phyloP scores from a whole-genome alignment of 2,329 filamentous ascomycete species.

The Colletotrichum destructivum region DNA sequence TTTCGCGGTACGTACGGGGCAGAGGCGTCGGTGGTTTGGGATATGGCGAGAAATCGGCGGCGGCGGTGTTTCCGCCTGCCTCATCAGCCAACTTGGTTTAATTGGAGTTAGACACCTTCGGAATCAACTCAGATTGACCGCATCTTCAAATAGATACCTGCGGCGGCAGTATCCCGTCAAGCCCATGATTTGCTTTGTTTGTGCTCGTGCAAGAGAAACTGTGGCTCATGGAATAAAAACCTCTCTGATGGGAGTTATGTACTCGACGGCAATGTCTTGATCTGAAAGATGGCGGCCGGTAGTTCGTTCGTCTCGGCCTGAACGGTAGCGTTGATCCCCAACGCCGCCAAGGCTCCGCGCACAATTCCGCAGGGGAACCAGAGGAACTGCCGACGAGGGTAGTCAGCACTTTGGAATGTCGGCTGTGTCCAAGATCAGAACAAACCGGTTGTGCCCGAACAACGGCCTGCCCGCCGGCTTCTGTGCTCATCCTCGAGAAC shows the following conservation, averaged over 20 bases:
- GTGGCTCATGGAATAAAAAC: background rate
- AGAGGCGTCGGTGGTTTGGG: conserved; percentile 29
- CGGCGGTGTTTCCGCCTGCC: conserved; percentile 12
- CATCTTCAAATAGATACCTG: background rate
- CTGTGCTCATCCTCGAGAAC: conserved; percentile 89
- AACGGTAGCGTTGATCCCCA: conserved; percentile 92
- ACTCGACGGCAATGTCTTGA: conserved; percentile 84
- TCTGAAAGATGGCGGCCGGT: conserved; percentile 93
- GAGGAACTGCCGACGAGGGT: conserved; percentile 74
- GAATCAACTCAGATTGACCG: conserved; percentile 24
- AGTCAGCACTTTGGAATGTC: background rate
- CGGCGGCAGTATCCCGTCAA: background rate
- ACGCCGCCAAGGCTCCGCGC: conserved; percentile 88
- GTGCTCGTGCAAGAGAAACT: background rate
- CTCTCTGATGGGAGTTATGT: conserved; percentile 56
- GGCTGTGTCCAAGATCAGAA: conserved; percentile 35
- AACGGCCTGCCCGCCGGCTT: conserved; percentile 80
- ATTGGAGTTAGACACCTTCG: conserved; percentile 27
- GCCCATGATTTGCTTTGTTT: background rate
- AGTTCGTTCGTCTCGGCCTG: conserved; percentile 91
- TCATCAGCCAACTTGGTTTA: conserved; percentile 18
- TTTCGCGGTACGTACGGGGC: conserved; percentile 13
- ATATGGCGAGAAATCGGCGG: conserved; percentile 12
- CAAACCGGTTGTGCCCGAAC: conserved; percentile 84
- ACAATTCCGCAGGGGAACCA: conserved; percentile 97